A percentile compares a stretch with the other conserved stretches of the same genome.
These are phyloP conservation scores for Gossypium gossypioides DNA, from an alignment of 441 rosid species.

Conservation along the genomic window DNA sequence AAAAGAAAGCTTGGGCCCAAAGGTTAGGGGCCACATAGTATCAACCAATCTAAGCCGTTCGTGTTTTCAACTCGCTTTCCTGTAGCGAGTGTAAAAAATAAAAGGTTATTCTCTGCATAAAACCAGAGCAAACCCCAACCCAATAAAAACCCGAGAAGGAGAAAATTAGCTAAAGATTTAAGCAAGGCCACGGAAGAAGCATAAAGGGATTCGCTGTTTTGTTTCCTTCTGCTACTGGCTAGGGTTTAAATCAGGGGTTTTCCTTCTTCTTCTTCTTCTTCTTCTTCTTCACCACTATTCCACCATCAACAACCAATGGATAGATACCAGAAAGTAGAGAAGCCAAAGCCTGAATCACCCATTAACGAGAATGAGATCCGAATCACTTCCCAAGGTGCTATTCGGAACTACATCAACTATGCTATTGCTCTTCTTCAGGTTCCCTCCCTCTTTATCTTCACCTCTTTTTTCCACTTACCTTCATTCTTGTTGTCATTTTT, in stretches of 20 bases:
- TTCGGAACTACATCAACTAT: conserved; percentile 80
- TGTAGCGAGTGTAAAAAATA: background rate
- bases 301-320: conserved; percentile 38
- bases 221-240: conserved; percentile 3
- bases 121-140: background rate
- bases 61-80: background rate
- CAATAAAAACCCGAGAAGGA: background rate
- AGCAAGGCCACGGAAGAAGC: background rate
- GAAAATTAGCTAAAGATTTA: background rate
- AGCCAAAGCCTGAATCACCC: conserved; percentile 60
- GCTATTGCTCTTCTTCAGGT: conserved; percentile 85
- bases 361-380: conserved; percentile 94
- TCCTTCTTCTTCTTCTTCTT: background rate
- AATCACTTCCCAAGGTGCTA: conserved; percentile 73
- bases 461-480: background rate
- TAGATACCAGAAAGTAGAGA: conserved; percentile 79
- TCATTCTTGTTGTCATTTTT: background rate
- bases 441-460: background rate
- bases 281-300: background rate
- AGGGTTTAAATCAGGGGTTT: conserved; percentile 37
- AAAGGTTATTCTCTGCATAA: background rate
- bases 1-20: background rate
- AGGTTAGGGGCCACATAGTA: background rate
- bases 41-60: background rate
- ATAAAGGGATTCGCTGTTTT: background rate